Base-by-base conservation (phyloP, 805 yeast species). In the Metschnikowia similis region DNA sequence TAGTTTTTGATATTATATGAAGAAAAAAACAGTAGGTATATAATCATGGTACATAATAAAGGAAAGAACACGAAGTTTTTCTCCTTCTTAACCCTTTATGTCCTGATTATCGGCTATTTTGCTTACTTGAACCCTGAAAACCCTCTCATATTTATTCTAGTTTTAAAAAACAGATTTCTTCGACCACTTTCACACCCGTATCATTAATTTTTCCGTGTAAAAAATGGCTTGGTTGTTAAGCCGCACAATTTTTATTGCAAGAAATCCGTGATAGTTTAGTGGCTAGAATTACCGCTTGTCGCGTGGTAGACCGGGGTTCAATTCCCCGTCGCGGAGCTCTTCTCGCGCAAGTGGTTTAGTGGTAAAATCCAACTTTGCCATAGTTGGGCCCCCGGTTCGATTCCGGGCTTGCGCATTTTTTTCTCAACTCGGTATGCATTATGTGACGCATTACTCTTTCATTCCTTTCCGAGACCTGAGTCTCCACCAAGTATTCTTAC, bases 271-370 rank as follows among this genome's bases (percentile, higher is more conserved):
- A 56, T 56, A 56, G 60, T 56, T 56, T 56, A 56, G 60, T 55
- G 60, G 58, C 58, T 55, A 55, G 60, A 56, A 55, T 56, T 50
- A 48, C 58, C 59, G 59, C 59, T 56, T 56, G 59, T 54, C 59
- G 59, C 58, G 59, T 55, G 60, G 58, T 49, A 49, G 60, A 56
- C 60, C 60, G 57, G 58, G 60, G 60, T 55, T 56, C 60, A 53
- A 56, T 56, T 56, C 58, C 57, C 60, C 57, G 60, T 56, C 58
- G 56, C 60, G 58, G 58, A 56, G 58, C 54, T 41, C 48, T 51
- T 46, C 29, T 48, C 2, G 58, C 58, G 58, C 58, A 55, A 55
- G 58, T 55, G 58, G 58, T 55, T 55, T 55, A 53, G 56, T 55
- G 58, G 58, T 53, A 55, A 51, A 55, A 55, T 53, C 55, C 58